Evolutionary conservation across 225 moss, liverwort and hornwort genomes (phyloP).

Genomic region (Anthoceros angustus): DNA sequence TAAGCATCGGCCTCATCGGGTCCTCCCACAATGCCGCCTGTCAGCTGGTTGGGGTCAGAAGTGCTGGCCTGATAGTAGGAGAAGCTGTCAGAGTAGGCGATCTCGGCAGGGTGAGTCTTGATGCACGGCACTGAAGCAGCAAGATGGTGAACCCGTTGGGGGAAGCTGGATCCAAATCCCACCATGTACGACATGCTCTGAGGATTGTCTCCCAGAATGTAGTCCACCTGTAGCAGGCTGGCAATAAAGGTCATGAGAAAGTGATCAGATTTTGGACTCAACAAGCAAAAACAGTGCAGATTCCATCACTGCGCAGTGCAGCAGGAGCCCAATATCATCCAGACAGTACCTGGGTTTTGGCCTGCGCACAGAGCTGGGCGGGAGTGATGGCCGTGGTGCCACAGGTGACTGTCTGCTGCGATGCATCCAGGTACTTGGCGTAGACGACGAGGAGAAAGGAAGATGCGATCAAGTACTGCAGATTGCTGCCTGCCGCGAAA

Average conservation of each 20-base stretch:
- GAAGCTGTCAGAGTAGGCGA: constrained; percentile 51
- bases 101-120: constrained; percentile 18
- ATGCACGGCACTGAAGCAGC: constrained; percentile 67
- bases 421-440: constrained; percentile 34
- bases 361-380: constrained; percentile 15
- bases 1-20: no score
- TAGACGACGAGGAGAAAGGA: constrained; percentile 54
- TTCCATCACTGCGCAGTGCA: neutral
- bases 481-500: constrained; percentile 16
- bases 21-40: no score
- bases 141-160: constrained; percentile 62
- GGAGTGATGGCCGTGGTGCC: constrained; percentile 18
- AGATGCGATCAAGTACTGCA: constrained; percentile 35
- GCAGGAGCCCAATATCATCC: no score
- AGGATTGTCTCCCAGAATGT: constrained; percentile 65
- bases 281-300: no score
- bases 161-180: constrained; percentile 48
- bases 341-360: constrained; percentile 44
- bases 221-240: constrained; percentile 37
- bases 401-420: constrained; percentile 18
- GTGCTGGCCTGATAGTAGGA: constrained; percentile 17
- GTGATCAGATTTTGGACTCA: no score
- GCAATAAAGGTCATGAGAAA: no score
- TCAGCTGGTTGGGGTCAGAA: no score
- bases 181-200: no score